phyloP scores from a whole-genome alignment of 2,329 filamentous ascomycete genomes.

The Lasiodiplodia citricola region DNA sequence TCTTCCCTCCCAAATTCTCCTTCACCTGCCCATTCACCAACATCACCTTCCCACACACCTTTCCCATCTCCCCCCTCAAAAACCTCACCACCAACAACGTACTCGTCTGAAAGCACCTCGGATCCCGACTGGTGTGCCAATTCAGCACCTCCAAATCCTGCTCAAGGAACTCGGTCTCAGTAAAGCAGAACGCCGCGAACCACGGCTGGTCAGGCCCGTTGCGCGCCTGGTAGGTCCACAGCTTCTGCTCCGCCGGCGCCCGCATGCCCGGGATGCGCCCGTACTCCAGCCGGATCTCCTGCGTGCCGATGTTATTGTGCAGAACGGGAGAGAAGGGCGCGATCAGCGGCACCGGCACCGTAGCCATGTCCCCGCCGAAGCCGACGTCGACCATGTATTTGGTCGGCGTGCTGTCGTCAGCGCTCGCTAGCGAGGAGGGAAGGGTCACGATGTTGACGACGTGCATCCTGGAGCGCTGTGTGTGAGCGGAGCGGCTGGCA shows the following conservation, averaged over 20 bases:
- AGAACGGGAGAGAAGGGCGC: background rate
- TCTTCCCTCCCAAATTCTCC: slow-evolving; percentile 49
- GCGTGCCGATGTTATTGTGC: slow-evolving; percentile 56
- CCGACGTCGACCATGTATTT: slow-evolving; percentile 65
- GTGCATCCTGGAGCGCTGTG: slow-evolving; percentile 52
- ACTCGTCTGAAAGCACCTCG: slow-evolving; percentile 40
- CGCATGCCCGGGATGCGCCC: slow-evolving; percentile 52
- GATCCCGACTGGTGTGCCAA: slow-evolving; percentile 39
- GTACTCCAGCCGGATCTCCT: slow-evolving; percentile 61
- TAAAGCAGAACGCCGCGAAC: slow-evolving; percentile 51
- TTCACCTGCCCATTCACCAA: slow-evolving; percentile 52
- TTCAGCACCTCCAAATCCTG: slow-evolving; percentile 49
- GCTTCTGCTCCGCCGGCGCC: slow-evolving; percentile 25
- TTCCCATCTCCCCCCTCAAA: slow-evolving; percentile 32
- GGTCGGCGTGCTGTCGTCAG: too few species aligned
- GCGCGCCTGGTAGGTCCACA: slow-evolving; percentile 68
- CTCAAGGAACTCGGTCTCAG: slow-evolving; percentile 46
- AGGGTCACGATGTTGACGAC: slow-evolving; percentile 68
- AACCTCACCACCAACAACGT: slow-evolving; percentile 48
- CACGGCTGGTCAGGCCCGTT: slow-evolving; percentile 43
- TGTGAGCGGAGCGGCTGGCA: too few species aligned
- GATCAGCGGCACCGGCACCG: slow-evolving; percentile 61
- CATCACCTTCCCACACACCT: slow-evolving; percentile 44
- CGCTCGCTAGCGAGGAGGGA: too few species aligned
- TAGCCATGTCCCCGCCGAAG: slow-evolving; percentile 68